Evolutionary conservation across 2,329 filamentous ascomycete genomes (phyloP).

Genomic region (Camptophora hylomeconis): DNA sequence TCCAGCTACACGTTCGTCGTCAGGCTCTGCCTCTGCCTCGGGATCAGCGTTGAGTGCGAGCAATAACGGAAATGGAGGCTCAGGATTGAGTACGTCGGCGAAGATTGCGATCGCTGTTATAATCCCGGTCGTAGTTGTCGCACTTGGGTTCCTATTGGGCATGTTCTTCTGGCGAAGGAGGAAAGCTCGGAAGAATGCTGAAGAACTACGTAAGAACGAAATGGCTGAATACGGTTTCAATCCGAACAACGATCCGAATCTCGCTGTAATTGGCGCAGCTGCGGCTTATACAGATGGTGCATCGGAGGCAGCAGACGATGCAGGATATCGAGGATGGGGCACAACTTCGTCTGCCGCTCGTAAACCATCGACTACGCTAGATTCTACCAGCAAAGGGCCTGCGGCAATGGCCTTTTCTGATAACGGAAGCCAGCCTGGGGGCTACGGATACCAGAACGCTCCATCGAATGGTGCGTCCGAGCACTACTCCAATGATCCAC

Average conservation of each 20-base stretch:
- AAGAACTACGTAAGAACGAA: conserved; percentile 85
- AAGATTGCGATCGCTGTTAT: conserved; percentile 80
- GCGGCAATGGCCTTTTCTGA: conserved; percentile 58
- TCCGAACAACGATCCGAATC: conserved; percentile 84
- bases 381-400: conserved; percentile 50
- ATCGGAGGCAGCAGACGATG: conserved; percentile 68
- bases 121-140: conserved; percentile 37
- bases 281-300: conserved; percentile 39
- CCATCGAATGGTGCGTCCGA: conserved; percentile 58
- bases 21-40: conserved; percentile 17
- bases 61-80: conserved; percentile 13
- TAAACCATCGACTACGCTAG: conserved; percentile 76
- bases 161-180: conserved; percentile 65
- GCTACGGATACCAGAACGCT: conserved; percentile 41
- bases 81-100: conserved; percentile 37
- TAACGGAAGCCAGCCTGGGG: conserved; percentile 42
- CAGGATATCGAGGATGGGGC: conserved; percentile 91
- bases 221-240: conserved; percentile 97
- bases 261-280: conserved; percentile 43
- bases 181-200: conserved; percentile 70
- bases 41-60: conserved; percentile 14
- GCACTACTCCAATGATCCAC: conserved; percentile 53
- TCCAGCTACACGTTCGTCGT: conserved; percentile 8
- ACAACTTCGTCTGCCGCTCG: conserved; percentile 63
- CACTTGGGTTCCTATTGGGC: conserved; percentile 47